Evolutionary conservation across 306 rosid genomes (phyloP).

Genomic region (Oemleria cerasiformis): DNA sequence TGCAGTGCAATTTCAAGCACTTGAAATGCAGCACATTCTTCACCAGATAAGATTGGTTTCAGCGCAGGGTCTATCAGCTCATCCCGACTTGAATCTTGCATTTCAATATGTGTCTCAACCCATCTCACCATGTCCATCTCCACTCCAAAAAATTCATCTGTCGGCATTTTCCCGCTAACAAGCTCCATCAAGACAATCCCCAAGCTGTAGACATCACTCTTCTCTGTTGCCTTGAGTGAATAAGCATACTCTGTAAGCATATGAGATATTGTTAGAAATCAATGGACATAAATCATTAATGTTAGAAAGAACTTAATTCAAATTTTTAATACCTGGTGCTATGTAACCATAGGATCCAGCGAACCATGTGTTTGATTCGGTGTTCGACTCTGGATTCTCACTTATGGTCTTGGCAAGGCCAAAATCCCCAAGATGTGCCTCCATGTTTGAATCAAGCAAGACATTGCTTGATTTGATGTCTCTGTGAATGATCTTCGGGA

Average conservation of each 20-base stretch:
- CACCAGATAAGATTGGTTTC: slow-evolving; percentile 53
- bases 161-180: slow-evolving; percentile 88
- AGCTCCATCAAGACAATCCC: slow-evolving; percentile 92
- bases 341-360: slow-evolving; percentile 93
- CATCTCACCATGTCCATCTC: slow-evolving; percentile 98
- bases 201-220: slow-evolving; percentile 93
- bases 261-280: slow-evolving; percentile 11
- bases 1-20: slow-evolving; percentile 85
- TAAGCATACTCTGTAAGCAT: slow-evolving; percentile 72
- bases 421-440: slow-evolving; percentile 93
- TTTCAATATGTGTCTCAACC: slow-evolving; percentile 58
- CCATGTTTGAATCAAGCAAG: slow-evolving; percentile 79
- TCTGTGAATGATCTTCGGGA: slow-evolving; percentile 79
- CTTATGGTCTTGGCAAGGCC: slow-evolving; percentile 73
- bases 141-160: slow-evolving; percentile 55
- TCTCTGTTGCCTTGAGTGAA: slow-evolving; percentile 77
- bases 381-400: slow-evolving; percentile 60
- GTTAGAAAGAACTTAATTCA: slow-evolving; percentile 3
- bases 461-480: slow-evolving; percentile 86
- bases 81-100: slow-evolving; percentile 43
- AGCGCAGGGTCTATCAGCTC: slow-evolving; percentile 63
- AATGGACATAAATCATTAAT: background rate
- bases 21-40: slow-evolving; percentile 64
- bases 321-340: slow-evolving; percentile 69
- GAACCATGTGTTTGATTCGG: slow-evolving; percentile 72